phyloP scores from a whole-genome alignment of 306 rosid genomes.

The Parietaria judaica region DNA sequence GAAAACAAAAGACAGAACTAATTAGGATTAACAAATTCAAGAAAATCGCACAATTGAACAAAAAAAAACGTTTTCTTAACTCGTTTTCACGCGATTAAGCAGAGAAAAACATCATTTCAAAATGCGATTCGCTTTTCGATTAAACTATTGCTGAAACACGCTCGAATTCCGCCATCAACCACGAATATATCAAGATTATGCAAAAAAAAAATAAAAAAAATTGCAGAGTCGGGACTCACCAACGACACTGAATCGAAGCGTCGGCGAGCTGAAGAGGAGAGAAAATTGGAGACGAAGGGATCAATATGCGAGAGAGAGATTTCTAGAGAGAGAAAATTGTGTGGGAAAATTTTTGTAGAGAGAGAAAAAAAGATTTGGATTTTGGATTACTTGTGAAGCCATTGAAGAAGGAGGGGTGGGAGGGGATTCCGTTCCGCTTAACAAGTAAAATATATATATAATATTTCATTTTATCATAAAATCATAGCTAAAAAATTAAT shows the following conservation, averaged over 20 bases:
- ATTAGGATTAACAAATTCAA: constrained; percentile 9
- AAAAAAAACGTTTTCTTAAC: neutral
- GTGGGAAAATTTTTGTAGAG: constrained; percentile 34
- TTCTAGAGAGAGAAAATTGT: constrained; percentile 19
- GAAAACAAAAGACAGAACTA: neutral
- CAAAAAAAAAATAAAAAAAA: neutral
- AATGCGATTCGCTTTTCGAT: constrained; percentile 26
- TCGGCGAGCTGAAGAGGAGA: constrained; percentile 1
- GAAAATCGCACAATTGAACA: constrained; percentile 16
- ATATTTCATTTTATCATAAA: too few species aligned
- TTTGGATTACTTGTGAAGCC: constrained; percentile 47
- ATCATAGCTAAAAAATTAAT: too few species aligned
- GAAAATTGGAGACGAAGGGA: constrained; percentile 9
- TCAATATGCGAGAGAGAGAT: constrained; percentile 41
- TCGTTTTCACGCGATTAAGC: constrained; percentile 26
- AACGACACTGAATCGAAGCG: constrained; percentile 22
- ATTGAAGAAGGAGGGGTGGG: constrained; percentile 4
- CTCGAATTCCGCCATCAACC: constrained; percentile 15
- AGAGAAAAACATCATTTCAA: constrained; percentile 23
- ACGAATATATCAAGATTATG: neutral
- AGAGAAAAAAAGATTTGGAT: constrained; percentile 15
- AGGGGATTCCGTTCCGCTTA: constrained; percentile 40
- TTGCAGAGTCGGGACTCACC: constrained; percentile 33
- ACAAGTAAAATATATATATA: constrained; percentile 11
- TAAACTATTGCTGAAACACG: constrained; percentile 13